phyloP scores from a whole-genome alignment of 1,284 basidiomycete genomes.

The Leccinum pachyderme region DNA sequence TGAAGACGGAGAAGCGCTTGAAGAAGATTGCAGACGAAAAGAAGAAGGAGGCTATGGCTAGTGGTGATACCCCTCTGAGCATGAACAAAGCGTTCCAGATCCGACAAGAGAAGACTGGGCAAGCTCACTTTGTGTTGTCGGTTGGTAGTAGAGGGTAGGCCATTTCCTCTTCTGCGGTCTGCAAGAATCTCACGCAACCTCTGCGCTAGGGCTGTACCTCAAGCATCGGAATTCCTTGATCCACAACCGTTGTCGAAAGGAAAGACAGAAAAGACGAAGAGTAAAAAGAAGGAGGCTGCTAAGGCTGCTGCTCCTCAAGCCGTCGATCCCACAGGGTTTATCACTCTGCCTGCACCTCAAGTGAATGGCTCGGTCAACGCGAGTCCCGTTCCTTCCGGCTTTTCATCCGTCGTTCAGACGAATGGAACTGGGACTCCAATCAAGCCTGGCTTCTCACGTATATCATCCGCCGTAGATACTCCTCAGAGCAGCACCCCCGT shows the following conservation, averaged over 20 bases:
- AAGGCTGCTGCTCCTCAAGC: conserved; percentile 44
- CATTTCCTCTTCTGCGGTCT: conserved; percentile 9
- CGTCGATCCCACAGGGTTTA: conserved; percentile 59
- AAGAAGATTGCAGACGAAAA: conserved; percentile 94
- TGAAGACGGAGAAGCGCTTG: conserved; percentile 91
- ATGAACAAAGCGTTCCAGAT: conserved; percentile 91
- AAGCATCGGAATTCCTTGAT: conserved; percentile 74
- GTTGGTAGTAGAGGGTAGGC: conserved; percentile 89
- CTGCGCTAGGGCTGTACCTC: conserved; percentile 67
- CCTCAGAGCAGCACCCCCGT: conserved; percentile 52
- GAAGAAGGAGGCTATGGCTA: conserved; percentile 87
- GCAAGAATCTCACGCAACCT: conserved; percentile 8
- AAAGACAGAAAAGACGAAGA: conserved; percentile 75
- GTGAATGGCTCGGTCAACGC: conserved; percentile 37
- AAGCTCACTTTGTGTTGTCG: conserved; percentile 91
- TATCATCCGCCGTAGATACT: conserved; percentile 54
- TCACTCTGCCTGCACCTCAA: conserved; percentile 62
- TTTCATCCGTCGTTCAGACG: conserved; percentile 34
- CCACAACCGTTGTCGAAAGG: conserved; percentile 69
- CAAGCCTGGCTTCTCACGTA: conserved; percentile 74
- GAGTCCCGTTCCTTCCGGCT: conserved; percentile 46
- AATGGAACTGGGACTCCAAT: conserved; percentile 55
- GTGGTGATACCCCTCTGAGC: conserved; percentile 89
- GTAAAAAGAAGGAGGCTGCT: conserved; percentile 69
- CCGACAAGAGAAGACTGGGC: conserved; percentile 87